Conservation (phyloP, 176 grass and related monocot species). For the Aegilops longissima region DNA sequence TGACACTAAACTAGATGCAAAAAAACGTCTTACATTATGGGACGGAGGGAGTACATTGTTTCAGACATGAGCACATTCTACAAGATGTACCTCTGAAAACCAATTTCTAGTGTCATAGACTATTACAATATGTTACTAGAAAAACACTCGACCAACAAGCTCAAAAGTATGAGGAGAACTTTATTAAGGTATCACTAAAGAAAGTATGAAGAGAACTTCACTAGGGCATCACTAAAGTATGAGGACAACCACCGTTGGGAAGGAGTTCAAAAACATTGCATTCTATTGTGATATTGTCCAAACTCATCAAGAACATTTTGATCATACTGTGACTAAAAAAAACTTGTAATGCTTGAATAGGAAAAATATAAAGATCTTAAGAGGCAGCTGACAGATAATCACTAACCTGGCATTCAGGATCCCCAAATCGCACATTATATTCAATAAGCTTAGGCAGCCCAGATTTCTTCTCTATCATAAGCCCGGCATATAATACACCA, state of each 20-base stretch:
- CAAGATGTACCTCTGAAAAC: background rate
- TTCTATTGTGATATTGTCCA: background rate
- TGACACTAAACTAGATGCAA: no score
- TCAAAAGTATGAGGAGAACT: background rate
- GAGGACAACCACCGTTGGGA: background rate
- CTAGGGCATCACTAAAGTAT: background rate
- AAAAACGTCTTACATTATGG: no score
- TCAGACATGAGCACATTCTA: background rate
- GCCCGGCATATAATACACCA: constrained; percentile 81
- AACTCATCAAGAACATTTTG: background rate
- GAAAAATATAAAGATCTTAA: background rate
- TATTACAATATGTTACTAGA: background rate
- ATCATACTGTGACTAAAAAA: background rate
- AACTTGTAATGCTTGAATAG: background rate
- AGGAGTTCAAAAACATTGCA: background rate
- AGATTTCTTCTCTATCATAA: constrained; percentile 89
- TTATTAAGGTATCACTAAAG: constrained; percentile 4
- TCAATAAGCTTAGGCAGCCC: constrained; percentile 93
- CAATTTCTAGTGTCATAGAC: background rate
- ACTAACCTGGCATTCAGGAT: constrained; percentile 96
- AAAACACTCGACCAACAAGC: background rate
- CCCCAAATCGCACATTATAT: constrained; percentile 90
- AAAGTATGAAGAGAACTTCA: background rate
- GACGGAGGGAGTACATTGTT: background rate
- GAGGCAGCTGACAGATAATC: background rate